Evolutionary conservation across 805 yeast genomes (phyloP), one percentile per base, ranked within the genome.

Genomic region (Lipomyces anomalus): DNA sequence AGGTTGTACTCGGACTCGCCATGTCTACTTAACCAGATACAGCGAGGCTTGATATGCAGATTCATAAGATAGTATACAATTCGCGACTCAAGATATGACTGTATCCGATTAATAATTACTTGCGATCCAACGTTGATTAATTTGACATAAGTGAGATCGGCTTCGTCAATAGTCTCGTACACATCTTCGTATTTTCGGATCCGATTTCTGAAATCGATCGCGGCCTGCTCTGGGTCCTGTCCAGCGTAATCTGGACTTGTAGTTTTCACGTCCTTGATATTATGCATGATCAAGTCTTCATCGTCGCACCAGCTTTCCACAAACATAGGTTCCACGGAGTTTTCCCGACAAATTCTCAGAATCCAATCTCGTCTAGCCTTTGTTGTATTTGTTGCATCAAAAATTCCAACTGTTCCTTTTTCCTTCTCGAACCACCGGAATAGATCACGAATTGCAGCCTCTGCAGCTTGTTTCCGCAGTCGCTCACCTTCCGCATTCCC

Each of bases 41-140:
- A 76, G 52, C 97, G 76, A 22, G 96, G 95, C 62, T 86, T 85
- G 57, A 88, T 84, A 64, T 89, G 97, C 56, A 92, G 70, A 61
- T 92, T 92, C 96, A 92, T 89, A 35, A 92, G 86, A 62, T 88
- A 92, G 66, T 88, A 92, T 17, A 89, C 97, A 52, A 92, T 88
- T 58, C 97, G 77, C 52, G 92, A 81, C 65, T 92, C 95, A 58
- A 90, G 69, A 63, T 92, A 92, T 21, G 89, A 79, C 63, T 85
- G 87, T 55, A 92, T 88, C 50, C 80, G 74, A 67, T 92, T 90
- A 61, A 90, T 79, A 45, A 92, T 79, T 36, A 92, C 87, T 62
- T 88, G 95, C 43, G 89, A 75, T 52, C 88, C 85, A 39, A 87
- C 88, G 61, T 92, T 88, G 63, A 87, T 79, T 54, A 92, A 72